Evolutionary conservation across 305 asterid genomes (phyloP).

Genomic region (Rubia balearica): DNA sequence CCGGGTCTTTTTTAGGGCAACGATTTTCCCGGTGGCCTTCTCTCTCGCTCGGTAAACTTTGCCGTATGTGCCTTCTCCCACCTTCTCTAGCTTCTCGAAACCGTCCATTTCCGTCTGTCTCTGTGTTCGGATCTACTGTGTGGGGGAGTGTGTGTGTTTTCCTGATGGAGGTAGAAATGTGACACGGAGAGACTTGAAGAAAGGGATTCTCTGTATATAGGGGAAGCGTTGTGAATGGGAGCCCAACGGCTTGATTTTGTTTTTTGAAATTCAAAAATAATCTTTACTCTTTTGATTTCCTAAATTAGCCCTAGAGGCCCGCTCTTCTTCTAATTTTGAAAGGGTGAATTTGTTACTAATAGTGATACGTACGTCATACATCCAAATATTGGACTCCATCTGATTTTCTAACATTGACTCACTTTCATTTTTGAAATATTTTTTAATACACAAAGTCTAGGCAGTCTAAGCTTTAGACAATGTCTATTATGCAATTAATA

Average conservation of each 20-base stretch:
- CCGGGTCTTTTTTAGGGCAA: constrained; percentile 87
- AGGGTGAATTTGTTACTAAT: too few species aligned
- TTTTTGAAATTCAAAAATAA: constrained; percentile 12
- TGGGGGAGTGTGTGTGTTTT: background rate
- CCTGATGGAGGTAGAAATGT: background rate
- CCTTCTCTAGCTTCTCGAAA: constrained; percentile 94
- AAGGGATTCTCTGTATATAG: background rate
- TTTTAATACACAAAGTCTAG: too few species aligned
- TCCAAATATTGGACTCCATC: too few species aligned
- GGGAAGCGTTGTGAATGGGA: background rate
- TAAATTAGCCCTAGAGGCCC: too few species aligned
- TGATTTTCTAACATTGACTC: too few species aligned
- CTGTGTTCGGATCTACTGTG: background rate
- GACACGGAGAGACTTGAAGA: background rate
- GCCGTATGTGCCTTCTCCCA: constrained; percentile 98
- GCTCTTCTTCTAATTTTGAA: too few species aligned
- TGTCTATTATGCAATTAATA: too few species aligned
- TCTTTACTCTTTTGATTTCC: background rate
- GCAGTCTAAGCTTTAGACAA: too few species aligned
- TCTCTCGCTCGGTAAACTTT: constrained; percentile 92
- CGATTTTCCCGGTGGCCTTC: constrained; percentile 85
- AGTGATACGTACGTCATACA: too few species aligned
- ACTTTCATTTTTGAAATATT: too few species aligned
- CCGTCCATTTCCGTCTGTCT: constrained; percentile 48
- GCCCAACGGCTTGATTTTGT: constrained; percentile 6